A percentile compares a stretch with the other conserved stretches of the same genome.
Conservation (phyloP, 2,329 filamentous ascomycete genomes). For the Alternaria brassicicola region DNA sequence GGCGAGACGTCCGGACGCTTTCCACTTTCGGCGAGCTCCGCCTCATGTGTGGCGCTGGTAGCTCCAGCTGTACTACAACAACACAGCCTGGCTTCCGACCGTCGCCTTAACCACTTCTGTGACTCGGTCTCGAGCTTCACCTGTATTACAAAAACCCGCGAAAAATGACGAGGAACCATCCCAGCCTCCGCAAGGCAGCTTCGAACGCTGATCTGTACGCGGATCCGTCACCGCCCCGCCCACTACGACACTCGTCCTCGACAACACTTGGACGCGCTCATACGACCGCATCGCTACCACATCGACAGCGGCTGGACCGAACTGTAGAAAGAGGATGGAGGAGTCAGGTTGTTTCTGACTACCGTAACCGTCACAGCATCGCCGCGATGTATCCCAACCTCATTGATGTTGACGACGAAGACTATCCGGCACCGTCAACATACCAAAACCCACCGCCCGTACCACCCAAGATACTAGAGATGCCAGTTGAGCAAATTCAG, state of each 20-base stretch:
- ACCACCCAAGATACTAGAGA: conserved; percentile 46
- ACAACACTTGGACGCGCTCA: conserved; percentile 40
- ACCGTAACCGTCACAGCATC: conserved; percentile 39
- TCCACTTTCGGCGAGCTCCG: conserved; percentile 16
- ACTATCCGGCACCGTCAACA: conserved; percentile 23
- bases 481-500: conserved; percentile 13
- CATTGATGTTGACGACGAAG: conserved; percentile 40
- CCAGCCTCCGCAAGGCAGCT: conserved; percentile 44
- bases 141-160: neutral
- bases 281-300: conserved; percentile 36
- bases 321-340: conserved; percentile 16
- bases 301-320: conserved; percentile 29
- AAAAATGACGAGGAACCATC: conserved; percentile 48
- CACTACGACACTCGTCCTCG: conserved; percentile 34
- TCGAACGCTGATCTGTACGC: conserved; percentile 48
- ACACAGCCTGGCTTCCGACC: conserved; percentile 3
- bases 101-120: neutral
- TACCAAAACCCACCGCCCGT: conserved; percentile 46
- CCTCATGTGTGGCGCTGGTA: conserved; percentile 17
- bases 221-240: conserved; percentile 40
- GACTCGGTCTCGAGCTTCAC: neutral
- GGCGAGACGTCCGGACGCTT: conserved; percentile 11
- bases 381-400: conserved; percentile 38
- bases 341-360: conserved; percentile 10
- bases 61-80: conserved; percentile 8